Evolutionary conservation across 2,329 filamentous ascomycete genomes (phyloP).

Genomic region (Truncatella angustata): DNA sequence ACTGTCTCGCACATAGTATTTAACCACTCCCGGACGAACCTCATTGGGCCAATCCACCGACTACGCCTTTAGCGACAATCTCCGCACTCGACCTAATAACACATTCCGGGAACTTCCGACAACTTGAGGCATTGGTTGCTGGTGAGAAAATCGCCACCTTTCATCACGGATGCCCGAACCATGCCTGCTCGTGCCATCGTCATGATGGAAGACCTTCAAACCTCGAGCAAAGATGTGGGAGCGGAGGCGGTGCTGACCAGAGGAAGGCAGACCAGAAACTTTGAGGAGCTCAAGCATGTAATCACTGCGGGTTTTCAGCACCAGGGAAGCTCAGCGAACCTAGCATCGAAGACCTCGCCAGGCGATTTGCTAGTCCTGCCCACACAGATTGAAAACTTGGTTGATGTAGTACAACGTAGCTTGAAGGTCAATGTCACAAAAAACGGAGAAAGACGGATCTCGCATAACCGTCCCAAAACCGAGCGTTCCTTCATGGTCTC

Average conservation of each 20-base stretch:
- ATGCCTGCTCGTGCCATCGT: conserved; percentile 85
- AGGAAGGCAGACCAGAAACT: conserved; percentile 47
- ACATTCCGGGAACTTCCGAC: conserved; percentile 49
- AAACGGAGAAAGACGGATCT: conserved; percentile 38
- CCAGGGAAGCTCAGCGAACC: conserved; percentile 54
- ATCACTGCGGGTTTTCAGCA: conserved; percentile 75
- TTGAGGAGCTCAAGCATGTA: conserved; percentile 75
- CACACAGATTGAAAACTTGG: conserved; percentile 28
- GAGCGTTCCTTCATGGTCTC: conserved; percentile 47
- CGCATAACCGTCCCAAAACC: conserved; percentile 53
- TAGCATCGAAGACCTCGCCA: conserved; percentile 28
- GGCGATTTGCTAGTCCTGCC: conserved; percentile 35
- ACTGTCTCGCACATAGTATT: conserved; percentile 65
- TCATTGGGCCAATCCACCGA: too few species aligned
- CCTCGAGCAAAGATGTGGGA: conserved; percentile 77
- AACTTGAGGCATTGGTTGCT: conserved; percentile 52
- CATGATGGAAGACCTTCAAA: conserved; percentile 79
- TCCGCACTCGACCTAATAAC: conserved; percentile 41
- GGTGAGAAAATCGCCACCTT: conserved; percentile 81
- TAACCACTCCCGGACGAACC: conserved; percentile 62
- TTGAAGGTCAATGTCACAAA: conserved; percentile 21
- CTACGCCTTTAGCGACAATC: conserved; percentile 22
- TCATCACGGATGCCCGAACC: conserved; percentile 65
- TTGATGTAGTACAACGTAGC: conserved; percentile 43
- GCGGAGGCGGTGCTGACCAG: conserved; percentile 34